These are phyloP conservation scores for Aspergillus ellipticus DNA, from an alignment of 495 filamentous ascomycete genomes.

Conservation along the genomic window DNA sequence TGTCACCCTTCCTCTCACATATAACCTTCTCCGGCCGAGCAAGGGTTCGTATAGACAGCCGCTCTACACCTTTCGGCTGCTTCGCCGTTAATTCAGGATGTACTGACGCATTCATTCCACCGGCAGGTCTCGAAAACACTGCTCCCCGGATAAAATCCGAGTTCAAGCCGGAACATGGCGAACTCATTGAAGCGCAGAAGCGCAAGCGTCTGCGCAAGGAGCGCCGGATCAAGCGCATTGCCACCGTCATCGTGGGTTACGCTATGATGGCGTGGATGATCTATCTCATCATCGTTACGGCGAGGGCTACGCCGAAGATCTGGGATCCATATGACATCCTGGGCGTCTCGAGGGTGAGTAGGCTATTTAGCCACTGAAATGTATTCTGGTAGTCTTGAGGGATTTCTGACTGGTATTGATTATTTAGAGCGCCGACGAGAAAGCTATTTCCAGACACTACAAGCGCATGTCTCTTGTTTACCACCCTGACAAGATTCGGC, in stretches of 20 bases:
- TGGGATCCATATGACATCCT: conserved; percentile 97
- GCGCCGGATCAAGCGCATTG: conserved; percentile 79
- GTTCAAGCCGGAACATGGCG: conserved; percentile 77
- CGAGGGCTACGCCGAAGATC: conserved; percentile 67
- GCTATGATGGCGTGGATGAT: conserved; percentile 85
- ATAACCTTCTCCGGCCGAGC: conserved; percentile 72
- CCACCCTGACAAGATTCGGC: conserved; percentile 88
- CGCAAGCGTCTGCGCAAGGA: conserved; percentile 87
- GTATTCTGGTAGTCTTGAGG: neutral
- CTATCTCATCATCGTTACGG: conserved; percentile 81
- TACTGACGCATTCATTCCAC: neutral
- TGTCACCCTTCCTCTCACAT: conserved; percentile 87
- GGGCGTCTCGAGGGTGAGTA: conserved; percentile 70
- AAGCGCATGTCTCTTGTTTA: conserved; percentile 77
- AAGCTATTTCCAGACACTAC: conserved; percentile 85
- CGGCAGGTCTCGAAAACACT: conserved; percentile 59
- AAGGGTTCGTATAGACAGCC: conserved; percentile 53
- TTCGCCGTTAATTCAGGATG: neutral
- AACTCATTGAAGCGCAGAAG: conserved; percentile 79
- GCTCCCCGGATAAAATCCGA: conserved; percentile 67
- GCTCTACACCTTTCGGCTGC: neutral
- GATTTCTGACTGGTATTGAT: conserved; percentile 4
- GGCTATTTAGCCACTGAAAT: neutral
- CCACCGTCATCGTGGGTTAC: conserved; percentile 74
- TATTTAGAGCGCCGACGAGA: conserved; percentile 71